Conservation (phyloP, 352 stramenopile genomes). For the Globisporangium recalcitrans region DNA sequence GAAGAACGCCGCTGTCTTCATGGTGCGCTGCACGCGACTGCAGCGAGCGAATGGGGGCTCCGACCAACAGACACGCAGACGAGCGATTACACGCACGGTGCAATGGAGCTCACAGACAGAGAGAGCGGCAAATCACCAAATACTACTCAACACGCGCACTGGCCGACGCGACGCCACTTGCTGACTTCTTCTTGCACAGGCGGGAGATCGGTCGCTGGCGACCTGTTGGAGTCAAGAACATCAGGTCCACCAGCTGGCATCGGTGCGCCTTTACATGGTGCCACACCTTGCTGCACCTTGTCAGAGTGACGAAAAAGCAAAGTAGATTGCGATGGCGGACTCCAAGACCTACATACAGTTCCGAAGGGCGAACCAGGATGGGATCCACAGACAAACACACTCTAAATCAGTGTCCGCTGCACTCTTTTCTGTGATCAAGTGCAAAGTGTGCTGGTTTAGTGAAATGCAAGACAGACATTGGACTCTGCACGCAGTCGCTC, state of each 20-base stretch:
- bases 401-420: too few species aligned
- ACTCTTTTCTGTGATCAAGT: too few species aligned
- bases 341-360: neutral
- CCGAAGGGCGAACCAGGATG: too few species aligned
- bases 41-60: neutral
- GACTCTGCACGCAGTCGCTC: neutral
- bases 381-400: too few species aligned
- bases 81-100: neutral
- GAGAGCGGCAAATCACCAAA: neutral
- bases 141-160: neutral
- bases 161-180: neutral
- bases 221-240: neutral
- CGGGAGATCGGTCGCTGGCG: too few species aligned
- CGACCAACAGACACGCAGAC: neutral
- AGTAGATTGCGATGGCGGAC: neutral
- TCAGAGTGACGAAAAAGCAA: neutral
- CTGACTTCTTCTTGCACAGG: neutral
- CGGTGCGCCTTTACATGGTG: neutral
- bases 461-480: neutral
- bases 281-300: neutral
- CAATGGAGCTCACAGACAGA: neutral
- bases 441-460: too few species aligned
- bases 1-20: slow-evolving; percentile 9
- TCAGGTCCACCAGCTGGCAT: neutral
- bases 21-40: neutral